phyloP scores from a whole-genome alignment of 1,139 yeast species.

The Pneumocystis oryctolagi region DNA sequence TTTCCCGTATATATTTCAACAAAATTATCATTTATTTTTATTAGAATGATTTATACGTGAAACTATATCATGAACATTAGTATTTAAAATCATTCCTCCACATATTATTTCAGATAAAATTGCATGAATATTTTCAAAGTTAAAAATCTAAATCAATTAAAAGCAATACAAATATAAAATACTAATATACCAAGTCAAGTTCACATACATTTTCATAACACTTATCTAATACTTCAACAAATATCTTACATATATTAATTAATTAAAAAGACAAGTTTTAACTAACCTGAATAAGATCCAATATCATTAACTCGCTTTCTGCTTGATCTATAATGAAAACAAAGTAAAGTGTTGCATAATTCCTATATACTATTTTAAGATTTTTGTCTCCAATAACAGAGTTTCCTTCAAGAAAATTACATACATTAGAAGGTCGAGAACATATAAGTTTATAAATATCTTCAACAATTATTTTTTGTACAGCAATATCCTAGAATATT shows the following conservation, averaged over 20 bases:
- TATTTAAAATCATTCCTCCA: constrained; percentile 98
- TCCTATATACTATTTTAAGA: constrained; percentile 80
- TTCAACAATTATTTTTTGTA: constrained; percentile 56
- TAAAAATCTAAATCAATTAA: constrained; percentile 24
- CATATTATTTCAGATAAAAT: constrained; percentile 77
- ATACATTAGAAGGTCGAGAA: constrained; percentile 52
- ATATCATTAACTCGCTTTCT: constrained; percentile 83
- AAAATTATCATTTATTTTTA: constrained; percentile 7
- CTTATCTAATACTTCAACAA: constrained; percentile 84
- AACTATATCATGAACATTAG: constrained; percentile 71
- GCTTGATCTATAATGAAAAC: constrained; percentile 92
- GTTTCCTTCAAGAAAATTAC: constrained; percentile 45
- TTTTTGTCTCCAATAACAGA: constrained; percentile 49
- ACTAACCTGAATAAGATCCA: constrained; percentile 70
- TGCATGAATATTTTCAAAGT: constrained; percentile 91
- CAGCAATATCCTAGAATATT: constrained; percentile 36
- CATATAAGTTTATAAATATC: constrained; percentile 63
- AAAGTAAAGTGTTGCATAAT: constrained; percentile 86
- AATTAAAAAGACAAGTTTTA: neutral
- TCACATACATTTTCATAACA: constrained; percentile 94
- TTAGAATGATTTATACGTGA: constrained; percentile 37
- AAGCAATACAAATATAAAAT: constrained; percentile 42
- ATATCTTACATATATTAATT: constrained; percentile 25
- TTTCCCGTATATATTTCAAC: neutral
- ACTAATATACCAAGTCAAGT: constrained; percentile 81